phyloP scores from a whole-genome alignment of 1,139 yeast genomes.

The Suhomyces bolitotheri region DNA sequence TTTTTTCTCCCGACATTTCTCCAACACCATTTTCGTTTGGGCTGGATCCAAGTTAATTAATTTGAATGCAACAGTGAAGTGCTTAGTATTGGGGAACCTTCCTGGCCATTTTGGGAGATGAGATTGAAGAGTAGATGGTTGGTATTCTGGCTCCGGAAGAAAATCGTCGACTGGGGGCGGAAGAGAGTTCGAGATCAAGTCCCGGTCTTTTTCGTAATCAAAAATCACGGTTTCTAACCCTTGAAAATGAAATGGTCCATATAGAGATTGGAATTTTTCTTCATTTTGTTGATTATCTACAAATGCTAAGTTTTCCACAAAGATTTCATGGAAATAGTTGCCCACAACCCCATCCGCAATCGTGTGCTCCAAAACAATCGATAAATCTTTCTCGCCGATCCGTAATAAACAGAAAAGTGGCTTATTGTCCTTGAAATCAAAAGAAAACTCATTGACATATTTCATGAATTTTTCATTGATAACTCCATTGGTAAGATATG shows the following conservation, averaged over 20 bases:
- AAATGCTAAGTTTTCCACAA: constrained; percentile 30
- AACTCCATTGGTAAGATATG: constrained; percentile 20
- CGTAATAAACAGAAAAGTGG: constrained; percentile 37
- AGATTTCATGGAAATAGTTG: constrained; percentile 37
- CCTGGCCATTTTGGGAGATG: constrained; percentile 35
- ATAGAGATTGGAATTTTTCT: constrained; percentile 12
- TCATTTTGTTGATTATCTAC: constrained; percentile 18
- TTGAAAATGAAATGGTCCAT: constrained; percentile 16
- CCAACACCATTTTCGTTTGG: constrained; percentile 26
- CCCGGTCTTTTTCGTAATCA: constrained; percentile 21
- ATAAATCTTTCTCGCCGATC: constrained; percentile 26
- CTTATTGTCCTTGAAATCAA: constrained; percentile 25
- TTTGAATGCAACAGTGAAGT: constrained; percentile 31
- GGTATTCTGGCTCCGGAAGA: constrained; percentile 15
- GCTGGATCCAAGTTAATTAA: constrained; percentile 30
- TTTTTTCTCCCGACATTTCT: constrained; percentile 29
- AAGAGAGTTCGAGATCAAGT: constrained; percentile 26
- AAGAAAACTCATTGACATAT: constrained; percentile 22
- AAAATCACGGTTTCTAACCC: constrained; percentile 21
- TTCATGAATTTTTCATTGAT: constrained; percentile 33
- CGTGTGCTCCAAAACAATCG: constrained; percentile 41
- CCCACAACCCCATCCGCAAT: constrained; percentile 47
- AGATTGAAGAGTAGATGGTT: not conserved
- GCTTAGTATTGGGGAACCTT: constrained; percentile 25
- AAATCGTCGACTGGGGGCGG: constrained; percentile 39